A percentile compares a stretch with the other conserved stretches of the same genome.
Evolutionary conservation across 768 basidiomycete genomes (phyloP).

Genomic region (Termitomyces sp.): DNA sequence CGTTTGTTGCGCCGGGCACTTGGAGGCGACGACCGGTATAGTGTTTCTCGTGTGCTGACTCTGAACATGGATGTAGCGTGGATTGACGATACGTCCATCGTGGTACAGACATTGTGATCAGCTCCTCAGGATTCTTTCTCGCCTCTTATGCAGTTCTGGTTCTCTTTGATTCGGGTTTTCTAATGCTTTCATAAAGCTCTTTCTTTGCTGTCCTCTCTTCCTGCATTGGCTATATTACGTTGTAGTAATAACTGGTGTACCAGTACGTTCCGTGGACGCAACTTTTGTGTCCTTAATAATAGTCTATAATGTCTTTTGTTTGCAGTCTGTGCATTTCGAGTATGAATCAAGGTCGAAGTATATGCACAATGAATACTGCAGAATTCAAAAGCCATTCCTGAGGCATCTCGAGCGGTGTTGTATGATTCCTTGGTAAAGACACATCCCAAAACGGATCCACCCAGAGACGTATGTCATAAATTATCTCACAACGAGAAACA

Average conservation of each 20-base stretch:
- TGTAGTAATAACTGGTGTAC: slow-evolving; percentile 6
- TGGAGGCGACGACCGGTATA: slow-evolving; percentile 48
- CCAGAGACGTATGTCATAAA: too few species aligned
- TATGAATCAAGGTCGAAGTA: not conserved
- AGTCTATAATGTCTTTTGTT: not conserved
- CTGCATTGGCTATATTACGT: not conserved
- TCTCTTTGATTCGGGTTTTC: not conserved
- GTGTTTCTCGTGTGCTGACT: slow-evolving; percentile 55
- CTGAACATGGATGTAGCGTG: slow-evolving; percentile 61
- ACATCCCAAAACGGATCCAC: too few species aligned
- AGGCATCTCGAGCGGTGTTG: too few species aligned
- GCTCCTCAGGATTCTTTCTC: not conserved
- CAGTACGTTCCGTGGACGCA: not conserved
- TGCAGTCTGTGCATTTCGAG: not conserved
- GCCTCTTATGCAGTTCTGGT: not conserved
- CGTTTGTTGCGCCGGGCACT: slow-evolving; percentile 51
- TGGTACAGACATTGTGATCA: slow-evolving; percentile 53
- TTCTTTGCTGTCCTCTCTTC: not conserved
- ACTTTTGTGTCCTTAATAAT: slow-evolving; percentile 1
- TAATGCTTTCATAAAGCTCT: not conserved
- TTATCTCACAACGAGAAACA: too few species aligned
- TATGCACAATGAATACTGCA: too few species aligned
- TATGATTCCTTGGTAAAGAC: too few species aligned
- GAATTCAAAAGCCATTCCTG: too few species aligned
- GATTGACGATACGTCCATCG: slow-evolving; percentile 65